Evolutionary conservation across 2,329 filamentous ascomycete species (phyloP), one percentile per base, ranked within the genome.

Genomic region (Botrytis medusae): DNA sequence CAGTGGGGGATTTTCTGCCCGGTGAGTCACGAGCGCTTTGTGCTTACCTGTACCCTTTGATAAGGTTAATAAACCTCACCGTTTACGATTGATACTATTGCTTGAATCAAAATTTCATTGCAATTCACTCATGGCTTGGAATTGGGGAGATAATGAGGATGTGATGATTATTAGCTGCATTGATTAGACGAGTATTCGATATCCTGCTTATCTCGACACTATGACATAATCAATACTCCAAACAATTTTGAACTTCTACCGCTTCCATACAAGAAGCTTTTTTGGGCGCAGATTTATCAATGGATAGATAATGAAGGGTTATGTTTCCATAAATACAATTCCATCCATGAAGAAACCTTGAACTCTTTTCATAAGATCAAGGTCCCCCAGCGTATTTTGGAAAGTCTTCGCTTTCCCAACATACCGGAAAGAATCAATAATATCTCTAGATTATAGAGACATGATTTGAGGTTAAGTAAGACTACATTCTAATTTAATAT

Each of bases 361-460:
- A 16, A 6, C 4, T 25, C 1, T 22, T 8, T 14, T 8, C 0
- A 40, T 2, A 7, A n/a, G 32, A 18, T 25, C 3, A 16, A 16
- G 7, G 34, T 4, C 12, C 59, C 12, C 59, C 12, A n/a, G 5
- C 34, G n/a, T 16, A 37, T 37, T 25, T 7, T 61, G 10, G 12
- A 25, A 16, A 37, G 6, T 60, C 5, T 25, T 10, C 6, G 8
- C 20, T n/a, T n/a, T 61, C 14, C 34, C 34, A 8, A 32, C 2
- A 61, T 9, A 61, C 0, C 6, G 3, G 10, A 40, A 22, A 22
- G 12, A n/a, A 40, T 40, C 22, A 32, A 4, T n/a, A 12, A n/a
- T 4, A 16, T 2, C 12, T 61, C 59, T 40, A 7, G 18, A 22
- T 20, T 25, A 25, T 60, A 60, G 1, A 62, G 1, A n/a, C 25